Conservation (phyloP, 148 eudicot genomes). For the Amaranthus cruentus region DNA sequence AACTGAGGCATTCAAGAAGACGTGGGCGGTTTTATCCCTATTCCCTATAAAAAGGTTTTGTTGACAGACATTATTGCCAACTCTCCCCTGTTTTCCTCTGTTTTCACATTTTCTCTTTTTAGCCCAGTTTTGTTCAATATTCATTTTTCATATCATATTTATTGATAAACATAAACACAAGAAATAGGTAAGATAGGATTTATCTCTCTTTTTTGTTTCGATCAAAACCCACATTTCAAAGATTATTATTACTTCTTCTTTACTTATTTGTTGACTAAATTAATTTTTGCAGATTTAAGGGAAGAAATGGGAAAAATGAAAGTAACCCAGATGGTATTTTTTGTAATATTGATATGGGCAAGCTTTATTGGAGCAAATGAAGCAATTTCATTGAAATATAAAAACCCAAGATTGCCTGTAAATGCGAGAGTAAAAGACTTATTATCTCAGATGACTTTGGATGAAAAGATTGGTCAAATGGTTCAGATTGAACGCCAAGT, state of each 20-base stretch:
- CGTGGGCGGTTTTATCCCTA: no score
- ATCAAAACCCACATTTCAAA: background rate
- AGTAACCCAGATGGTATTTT: conserved; percentile 25
- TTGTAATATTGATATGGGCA: conserved; percentile 30
- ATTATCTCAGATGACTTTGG: conserved; percentile 61
- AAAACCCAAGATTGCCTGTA: conserved; percentile 43
- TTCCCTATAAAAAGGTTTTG: no score
- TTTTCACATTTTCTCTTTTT: no score
- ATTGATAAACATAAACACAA: no score
- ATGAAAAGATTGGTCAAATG: conserved; percentile 84
- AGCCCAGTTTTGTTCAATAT: no score
- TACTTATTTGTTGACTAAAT: background rate
- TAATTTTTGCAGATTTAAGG: background rate
- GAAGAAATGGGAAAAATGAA: conserved; percentile 25
- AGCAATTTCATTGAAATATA: conserved; percentile 33
- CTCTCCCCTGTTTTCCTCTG: no score
- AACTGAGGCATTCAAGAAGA: no score
- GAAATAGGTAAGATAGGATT: no score
- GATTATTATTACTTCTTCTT: background rate
- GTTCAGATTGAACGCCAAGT: conserved; percentile 64
- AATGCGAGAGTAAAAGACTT: conserved; percentile 46
- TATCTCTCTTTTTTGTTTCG: no score
- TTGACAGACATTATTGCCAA: no score
- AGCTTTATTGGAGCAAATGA: conserved; percentile 27
- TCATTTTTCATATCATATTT: no score